phyloP scores from a whole-genome alignment of 2,329 filamentous ascomycete species.

The Pseudopithomyces maydicus region DNA sequence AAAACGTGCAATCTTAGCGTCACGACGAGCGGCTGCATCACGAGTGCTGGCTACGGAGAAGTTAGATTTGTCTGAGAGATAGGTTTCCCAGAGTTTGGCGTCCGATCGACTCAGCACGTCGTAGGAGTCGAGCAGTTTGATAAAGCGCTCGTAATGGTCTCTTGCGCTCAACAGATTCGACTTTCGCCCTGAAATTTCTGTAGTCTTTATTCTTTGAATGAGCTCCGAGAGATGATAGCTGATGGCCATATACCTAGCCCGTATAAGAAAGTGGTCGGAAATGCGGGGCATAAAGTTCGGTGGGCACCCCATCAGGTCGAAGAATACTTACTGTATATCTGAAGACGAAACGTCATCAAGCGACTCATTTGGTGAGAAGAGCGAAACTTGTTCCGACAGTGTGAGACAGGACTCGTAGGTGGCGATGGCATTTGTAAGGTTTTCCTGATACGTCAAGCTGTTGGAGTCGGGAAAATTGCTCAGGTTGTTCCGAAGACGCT shows the following conservation, averaged over 20 bases:
- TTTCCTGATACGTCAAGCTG: conserved; percentile 68
- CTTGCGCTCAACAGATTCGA: conserved; percentile 67
- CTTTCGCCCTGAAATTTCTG: conserved; percentile 60
- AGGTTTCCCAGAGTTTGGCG: conserved; percentile 71
- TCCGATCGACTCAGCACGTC: conserved; percentile 69
- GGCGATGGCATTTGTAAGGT: conserved; percentile 68
- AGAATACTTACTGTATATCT: conserved; percentile 70
- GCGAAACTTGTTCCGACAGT: conserved; percentile 70
- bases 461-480: conserved; percentile 69
- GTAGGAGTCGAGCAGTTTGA: conserved; percentile 79
- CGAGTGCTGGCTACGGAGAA: conserved; percentile 74
- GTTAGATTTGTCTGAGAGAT: conserved; percentile 70
- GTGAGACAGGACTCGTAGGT: conserved; percentile 75
- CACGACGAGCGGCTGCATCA: conserved; percentile 72
- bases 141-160: conserved; percentile 75
- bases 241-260: conserved; percentile 71
- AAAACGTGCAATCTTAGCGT: conserved; percentile 85
- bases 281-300: conserved; percentile 4
- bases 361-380: conserved; percentile 91
- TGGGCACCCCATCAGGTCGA: not conserved
- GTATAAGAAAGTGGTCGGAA: conserved; percentile 15
- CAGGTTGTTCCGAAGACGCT: conserved; percentile 60
- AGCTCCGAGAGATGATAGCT: conserved; percentile 82
- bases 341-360: conserved; percentile 84
- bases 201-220: conserved; percentile 67